Conservation (phyloP, 345 rosid species). For the Chamaenerion angustifolium region DNA sequence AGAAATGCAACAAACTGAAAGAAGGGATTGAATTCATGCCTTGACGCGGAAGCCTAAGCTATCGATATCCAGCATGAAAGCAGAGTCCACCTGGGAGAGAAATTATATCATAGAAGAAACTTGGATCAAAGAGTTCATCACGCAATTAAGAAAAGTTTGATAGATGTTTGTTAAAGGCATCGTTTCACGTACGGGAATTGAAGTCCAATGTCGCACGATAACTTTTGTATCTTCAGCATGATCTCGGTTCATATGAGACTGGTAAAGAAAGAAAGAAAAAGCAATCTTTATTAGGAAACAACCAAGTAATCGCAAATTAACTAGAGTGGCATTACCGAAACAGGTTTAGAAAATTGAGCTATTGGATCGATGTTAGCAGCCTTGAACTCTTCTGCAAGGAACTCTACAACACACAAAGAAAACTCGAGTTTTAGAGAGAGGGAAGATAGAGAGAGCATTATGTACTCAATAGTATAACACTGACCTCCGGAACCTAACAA, state of each 20-base stretch:
- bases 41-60: conserved; percentile 87
- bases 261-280: background rate
- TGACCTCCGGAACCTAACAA: conserved; percentile 90
- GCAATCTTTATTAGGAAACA: background rate
- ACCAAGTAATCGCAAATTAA: background rate
- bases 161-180: too few species aligned
- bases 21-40: conserved; percentile 45
- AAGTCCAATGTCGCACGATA: conserved; percentile 60
- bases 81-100: conserved; percentile 62
- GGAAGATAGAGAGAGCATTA: conserved; percentile 1
- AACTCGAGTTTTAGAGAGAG: background rate
- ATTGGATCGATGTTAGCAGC: conserved; percentile 71
- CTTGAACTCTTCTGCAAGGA: conserved; percentile 53
- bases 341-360: conserved; percentile 76
- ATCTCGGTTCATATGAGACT: conserved; percentile 95
- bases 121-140: background rate
- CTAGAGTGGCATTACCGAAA: conserved; percentile 38
- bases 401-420: conserved; percentile 25
- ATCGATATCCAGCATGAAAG: conserved; percentile 79
- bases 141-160: too few species aligned
- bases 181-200: conserved; percentile 44
- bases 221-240: conserved; percentile 78
- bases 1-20: too few species aligned
- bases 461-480: background rate
- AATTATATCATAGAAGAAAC: conserved; percentile 4